Conservation (phyloP, 129 eudicot genomes). For the Lonicera japonica region DNA sequence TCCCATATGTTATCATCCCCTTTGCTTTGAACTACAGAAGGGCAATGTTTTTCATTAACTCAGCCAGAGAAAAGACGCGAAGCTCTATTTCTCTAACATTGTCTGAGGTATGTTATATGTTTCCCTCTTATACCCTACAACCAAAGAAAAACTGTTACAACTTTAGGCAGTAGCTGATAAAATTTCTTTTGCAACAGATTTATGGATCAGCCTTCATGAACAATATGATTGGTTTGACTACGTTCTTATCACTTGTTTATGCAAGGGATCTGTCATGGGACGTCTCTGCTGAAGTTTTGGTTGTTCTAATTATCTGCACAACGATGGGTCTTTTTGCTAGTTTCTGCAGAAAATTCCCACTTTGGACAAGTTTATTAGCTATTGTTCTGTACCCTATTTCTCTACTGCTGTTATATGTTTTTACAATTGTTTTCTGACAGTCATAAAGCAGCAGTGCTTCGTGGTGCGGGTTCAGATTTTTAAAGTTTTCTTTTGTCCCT, state of each 20-base stretch:
- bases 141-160: no score
- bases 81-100: conserved; percentile 50
- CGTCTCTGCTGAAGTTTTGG: conserved; percentile 67
- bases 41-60: conserved; percentile 31
- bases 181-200: no score
- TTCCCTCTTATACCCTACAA: no score
- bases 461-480: no score
- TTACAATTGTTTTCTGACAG: conserved; percentile 44
- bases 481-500: no score
- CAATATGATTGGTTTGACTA: conserved; percentile 44
- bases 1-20: conserved; percentile 55
- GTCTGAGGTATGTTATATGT: conserved; percentile 39
- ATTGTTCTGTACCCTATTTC: conserved; percentile 49
- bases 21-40: conserved; percentile 44
- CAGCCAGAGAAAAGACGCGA: conserved; percentile 47
- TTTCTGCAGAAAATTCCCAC: conserved; percentile 42
- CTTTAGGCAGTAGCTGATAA: no score
- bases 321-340: conserved; percentile 43
- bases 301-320: conserved; percentile 47
- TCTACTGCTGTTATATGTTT: conserved; percentile 43
- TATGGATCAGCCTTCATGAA: conserved; percentile 65
- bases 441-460: conserved; percentile 13
- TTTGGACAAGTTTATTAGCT: conserved; percentile 53
- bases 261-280: conserved; percentile 45
- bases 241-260: conserved; percentile 45